Conservation (phyloP, 2,329 filamentous ascomycete genomes). For the Clonostachys sp. region DNA sequence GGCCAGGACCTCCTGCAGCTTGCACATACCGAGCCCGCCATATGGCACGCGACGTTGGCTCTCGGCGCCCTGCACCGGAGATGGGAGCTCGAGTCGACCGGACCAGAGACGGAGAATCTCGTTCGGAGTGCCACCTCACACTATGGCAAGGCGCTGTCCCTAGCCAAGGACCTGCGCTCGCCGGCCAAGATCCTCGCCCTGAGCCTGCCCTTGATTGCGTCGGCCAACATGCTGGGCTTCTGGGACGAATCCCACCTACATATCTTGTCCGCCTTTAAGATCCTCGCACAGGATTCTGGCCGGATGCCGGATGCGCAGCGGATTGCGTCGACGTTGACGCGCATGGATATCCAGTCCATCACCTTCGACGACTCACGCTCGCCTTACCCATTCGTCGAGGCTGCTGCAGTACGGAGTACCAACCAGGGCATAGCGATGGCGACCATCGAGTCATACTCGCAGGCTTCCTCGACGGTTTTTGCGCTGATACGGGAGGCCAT, state of each 20-base stretch:
- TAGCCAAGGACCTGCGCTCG: conserved; percentile 16
- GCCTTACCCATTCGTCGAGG: conserved; percentile 16
- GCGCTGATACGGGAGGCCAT: not conserved
- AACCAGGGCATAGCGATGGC: not conserved
- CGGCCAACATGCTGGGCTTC: conserved; percentile 21
- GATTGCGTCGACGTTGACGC: conserved; percentile 12
- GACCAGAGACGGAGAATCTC: conserved; percentile 7
- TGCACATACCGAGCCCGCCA: conserved; percentile 23
- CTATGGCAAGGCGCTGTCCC: conserved; percentile 18
- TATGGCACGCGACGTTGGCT: conserved; percentile 26
- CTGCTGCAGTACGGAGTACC: conserved; percentile 2
- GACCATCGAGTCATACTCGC: not conserved
- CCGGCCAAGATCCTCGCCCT: conserved; percentile 16
- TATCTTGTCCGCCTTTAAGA: conserved; percentile 16
- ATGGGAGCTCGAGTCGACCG: not conserved
- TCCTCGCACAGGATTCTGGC: not conserved
- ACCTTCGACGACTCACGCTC: conserved; percentile 21
- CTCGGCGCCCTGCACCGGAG: conserved; percentile 26
- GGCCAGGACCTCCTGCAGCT: conserved; percentile 20
- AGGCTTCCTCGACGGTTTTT: not conserved
- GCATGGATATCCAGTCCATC: conserved; percentile 25
- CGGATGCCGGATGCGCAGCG: conserved; percentile 4
- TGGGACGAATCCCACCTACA: conserved; percentile 23
- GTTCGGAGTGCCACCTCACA: conserved; percentile 12
- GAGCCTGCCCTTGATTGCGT: conserved; percentile 21